Evolutionary conservation across 768 basidiomycete species (phyloP).

Genomic region (Mycena latifolia): DNA sequence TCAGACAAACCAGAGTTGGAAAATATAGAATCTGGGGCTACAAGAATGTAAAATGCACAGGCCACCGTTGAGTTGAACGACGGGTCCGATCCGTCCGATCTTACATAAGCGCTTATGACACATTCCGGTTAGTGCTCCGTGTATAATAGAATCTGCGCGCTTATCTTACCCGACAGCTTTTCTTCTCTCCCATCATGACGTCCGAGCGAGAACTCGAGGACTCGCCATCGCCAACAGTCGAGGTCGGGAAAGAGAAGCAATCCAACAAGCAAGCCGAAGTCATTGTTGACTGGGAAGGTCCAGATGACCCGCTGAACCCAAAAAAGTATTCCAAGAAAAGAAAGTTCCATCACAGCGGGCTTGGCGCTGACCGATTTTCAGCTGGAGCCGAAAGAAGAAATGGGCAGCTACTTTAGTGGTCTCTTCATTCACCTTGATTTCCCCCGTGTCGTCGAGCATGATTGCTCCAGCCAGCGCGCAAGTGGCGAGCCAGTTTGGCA

Average conservation of each 20-base stretch:
- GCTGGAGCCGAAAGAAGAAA: conserved; percentile 71
- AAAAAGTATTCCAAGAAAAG: conserved; percentile 61
- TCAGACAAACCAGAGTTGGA: too few relatives aligned
- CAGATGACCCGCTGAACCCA: conserved; percentile 69
- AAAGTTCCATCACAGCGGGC: not conserved
- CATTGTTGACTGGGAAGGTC: conserved; percentile 75
- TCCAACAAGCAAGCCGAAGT: conserved; percentile 34
- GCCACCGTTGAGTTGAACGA: too few relatives aligned
- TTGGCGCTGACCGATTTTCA: conserved; percentile 33
- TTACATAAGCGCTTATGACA: too few relatives aligned
- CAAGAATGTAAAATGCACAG: too few relatives aligned
- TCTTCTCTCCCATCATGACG: too few relatives aligned
- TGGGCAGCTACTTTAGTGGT: conserved; percentile 77
- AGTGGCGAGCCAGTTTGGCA: conserved; percentile 65
- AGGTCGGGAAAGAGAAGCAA: conserved; percentile 8
- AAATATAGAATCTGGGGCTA: too few relatives aligned
- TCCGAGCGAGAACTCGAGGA: conserved; percentile 4
- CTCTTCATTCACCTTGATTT: conserved; percentile 77
- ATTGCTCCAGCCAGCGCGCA: conserved; percentile 72
- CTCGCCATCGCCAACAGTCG: conserved; percentile 17
- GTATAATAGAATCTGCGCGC: too few relatives aligned
- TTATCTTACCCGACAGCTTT: too few relatives aligned
- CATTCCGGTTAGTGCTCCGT: too few relatives aligned
- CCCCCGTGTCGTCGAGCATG: conserved; percentile 80
- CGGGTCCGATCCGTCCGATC: too few relatives aligned